These are phyloP conservation scores for Avena eriantha DNA, from an alignment of 176 grass and related monocot genomes.

Conservation along the genomic window DNA sequence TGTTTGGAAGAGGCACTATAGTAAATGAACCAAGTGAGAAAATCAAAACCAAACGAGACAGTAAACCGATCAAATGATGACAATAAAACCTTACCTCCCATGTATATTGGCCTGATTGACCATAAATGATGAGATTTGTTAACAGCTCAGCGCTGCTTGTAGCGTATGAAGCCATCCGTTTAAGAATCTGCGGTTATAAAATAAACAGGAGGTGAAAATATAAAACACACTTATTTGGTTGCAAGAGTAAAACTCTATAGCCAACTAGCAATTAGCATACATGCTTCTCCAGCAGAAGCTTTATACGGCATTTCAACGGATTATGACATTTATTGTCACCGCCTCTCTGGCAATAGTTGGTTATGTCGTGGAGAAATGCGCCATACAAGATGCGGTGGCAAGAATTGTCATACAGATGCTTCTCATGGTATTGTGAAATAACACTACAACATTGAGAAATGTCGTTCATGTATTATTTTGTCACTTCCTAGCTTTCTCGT, in stretches of 20 bases:
- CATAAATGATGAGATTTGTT: conserved; percentile 69
- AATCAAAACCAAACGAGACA: conserved; percentile 26
- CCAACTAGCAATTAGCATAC: not conserved
- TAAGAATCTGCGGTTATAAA: conserved; percentile 67
- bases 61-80: conserved; percentile 16
- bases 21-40: conserved; percentile 31
- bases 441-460: not conserved
- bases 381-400: not conserved
- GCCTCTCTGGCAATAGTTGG: not conserved
- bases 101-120: conserved; percentile 65
- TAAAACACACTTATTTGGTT: conserved; percentile 26
- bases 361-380: not conserved
- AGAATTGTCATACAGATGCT: conserved; percentile 1
- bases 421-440: conserved; percentile 30
- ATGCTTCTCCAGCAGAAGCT: conserved; percentile 12
- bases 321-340: not conserved
- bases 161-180: conserved; percentile 80
- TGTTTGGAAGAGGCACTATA: conserved; percentile 74
- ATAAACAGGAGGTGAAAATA: conserved; percentile 24
- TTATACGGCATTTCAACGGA: not conserved
- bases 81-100: conserved; percentile 75
- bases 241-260: not conserved
- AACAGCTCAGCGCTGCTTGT: conserved; percentile 87
- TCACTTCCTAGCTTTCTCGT: conserved; percentile 11
- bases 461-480: conserved; percentile 2